Percentiles rank a stretch among this genome's conserved stretches.
phyloP scores from a whole-genome alignment of 1,139 yeast genomes.

The Yamadazyma friedrichii region DNA sequence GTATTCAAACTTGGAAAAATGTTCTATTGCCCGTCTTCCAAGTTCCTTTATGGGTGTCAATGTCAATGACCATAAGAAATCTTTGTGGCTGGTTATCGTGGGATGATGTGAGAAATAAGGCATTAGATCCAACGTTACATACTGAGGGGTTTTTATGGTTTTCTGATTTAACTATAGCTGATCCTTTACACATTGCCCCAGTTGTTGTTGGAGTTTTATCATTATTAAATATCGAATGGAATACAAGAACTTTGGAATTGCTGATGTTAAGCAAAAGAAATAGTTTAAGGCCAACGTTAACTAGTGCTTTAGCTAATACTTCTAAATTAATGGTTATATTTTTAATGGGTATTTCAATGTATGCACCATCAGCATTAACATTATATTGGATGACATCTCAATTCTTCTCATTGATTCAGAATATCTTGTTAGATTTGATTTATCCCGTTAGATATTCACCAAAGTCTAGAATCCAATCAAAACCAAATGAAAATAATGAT shows the following conservation, averaged over 20 bases:
- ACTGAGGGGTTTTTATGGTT: conserved; percentile 63
- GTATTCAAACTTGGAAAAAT: conserved; percentile 81
- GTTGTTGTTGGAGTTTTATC: conserved; percentile 67
- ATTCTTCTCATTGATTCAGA: conserved; percentile 70
- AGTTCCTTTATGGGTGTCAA: conserved; percentile 82
- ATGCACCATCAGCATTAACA: conserved; percentile 80
- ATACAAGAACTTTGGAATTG: conserved; percentile 52
- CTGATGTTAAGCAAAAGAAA: conserved; percentile 41
- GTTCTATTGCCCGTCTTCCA: conserved; percentile 73
- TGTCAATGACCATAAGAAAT: conserved; percentile 74
- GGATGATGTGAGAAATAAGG: conserved; percentile 43
- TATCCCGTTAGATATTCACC: conserved; percentile 62
- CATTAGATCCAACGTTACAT: conserved; percentile 54
- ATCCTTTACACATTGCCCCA: conserved; percentile 67
- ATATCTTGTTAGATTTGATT: conserved; percentile 63
- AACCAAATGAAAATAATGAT: conserved; percentile 2
- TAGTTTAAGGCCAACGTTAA: conserved; percentile 54
- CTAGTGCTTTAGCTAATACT: conserved; percentile 60
- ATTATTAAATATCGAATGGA: conserved; percentile 78
- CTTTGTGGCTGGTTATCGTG: conserved; percentile 71
- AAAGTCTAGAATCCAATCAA: conserved; percentile 23
- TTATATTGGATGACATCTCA: conserved; percentile 89
- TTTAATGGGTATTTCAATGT: conserved; percentile 79
- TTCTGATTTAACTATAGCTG: conserved; percentile 56
- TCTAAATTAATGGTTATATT: conserved; percentile 76